A percentile compares a stretch with the other conserved stretches of the same genome.
These are phyloP conservation scores for Alternaria brassicicola DNA, from an alignment of 2,329 filamentous ascomycete species.

Conservation along the genomic window DNA sequence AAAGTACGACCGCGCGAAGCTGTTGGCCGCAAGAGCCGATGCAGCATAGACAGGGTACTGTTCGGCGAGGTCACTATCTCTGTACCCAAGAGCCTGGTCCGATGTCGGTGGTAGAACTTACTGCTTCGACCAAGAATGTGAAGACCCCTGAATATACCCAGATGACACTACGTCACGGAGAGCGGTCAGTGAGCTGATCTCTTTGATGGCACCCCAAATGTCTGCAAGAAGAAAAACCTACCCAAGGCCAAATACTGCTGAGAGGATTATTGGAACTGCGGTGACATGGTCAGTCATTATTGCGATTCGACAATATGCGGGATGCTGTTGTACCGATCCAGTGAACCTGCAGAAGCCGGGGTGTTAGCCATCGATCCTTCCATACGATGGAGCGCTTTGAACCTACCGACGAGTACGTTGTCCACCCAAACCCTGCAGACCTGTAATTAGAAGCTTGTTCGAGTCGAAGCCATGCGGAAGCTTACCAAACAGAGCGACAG, in stretches of 20 bases:
- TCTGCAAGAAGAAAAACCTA: conserved; percentile 33
- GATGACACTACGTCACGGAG: conserved; percentile 63
- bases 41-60: conserved; percentile 59
- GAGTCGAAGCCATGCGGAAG: conserved; percentile 29
- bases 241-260: conserved; percentile 55
- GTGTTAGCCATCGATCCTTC: conserved; percentile 41
- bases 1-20: conserved; percentile 56
- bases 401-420: conserved; percentile 74
- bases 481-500: conserved; percentile 78
- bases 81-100: conserved; percentile 25
- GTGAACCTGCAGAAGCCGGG: conserved; percentile 52
- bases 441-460: conserved; percentile 37
- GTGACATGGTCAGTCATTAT: conserved; percentile 43
- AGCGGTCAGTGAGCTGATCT: conserved; percentile 39
- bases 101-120: conserved; percentile 43
- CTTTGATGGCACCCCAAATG: conserved; percentile 29
- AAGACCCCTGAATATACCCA: conserved; percentile 85
- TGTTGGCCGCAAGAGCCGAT: conserved; percentile 58
- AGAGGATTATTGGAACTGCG: conserved; percentile 58
- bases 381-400: conserved; percentile 64
- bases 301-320: conserved; percentile 31
- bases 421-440: conserved; percentile 75
- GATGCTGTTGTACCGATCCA: conserved; percentile 54
- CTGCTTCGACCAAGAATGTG: conserved; percentile 77
- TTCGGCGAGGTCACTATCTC: conserved; percentile 32